Evolutionary conservation across 2,329 filamentous ascomycete genomes (phyloP).

Genomic region (Cladosporium sp.): DNA sequence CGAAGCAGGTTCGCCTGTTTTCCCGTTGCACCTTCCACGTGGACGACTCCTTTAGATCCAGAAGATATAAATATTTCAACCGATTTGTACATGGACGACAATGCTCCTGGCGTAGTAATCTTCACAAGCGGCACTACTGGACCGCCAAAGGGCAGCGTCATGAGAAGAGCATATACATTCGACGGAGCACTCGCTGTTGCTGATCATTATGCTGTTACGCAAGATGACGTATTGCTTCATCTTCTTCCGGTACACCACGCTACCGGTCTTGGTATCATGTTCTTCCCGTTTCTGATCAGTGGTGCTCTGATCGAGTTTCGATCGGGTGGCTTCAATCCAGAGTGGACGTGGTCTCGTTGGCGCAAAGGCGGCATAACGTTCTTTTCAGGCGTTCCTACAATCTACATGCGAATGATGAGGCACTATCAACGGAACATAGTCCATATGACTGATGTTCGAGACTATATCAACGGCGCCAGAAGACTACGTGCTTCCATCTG

Average conservation of each 20-base stretch:
- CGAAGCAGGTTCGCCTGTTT: slow-evolving; percentile 33
- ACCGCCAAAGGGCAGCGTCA: slow-evolving; percentile 63
- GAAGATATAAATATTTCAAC: slow-evolving; percentile 39
- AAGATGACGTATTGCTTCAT: slow-evolving; percentile 45
- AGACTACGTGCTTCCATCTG: slow-evolving; percentile 41
- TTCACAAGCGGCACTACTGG: slow-evolving; percentile 84
- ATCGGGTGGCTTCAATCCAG: slow-evolving; percentile 40
- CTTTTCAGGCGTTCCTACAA: slow-evolving; percentile 51
- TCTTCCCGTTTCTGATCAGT: slow-evolving; percentile 44
- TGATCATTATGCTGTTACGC: slow-evolving; percentile 36
- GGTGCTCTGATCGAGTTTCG: slow-evolving; percentile 47
- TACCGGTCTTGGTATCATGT: slow-evolving; percentile 49
- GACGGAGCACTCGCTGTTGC: slow-evolving; percentile 36
- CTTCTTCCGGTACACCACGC: slow-evolving; percentile 50
- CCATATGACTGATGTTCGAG: slow-evolving; percentile 26
- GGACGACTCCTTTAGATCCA: slow-evolving; percentile 27
- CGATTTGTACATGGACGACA: slow-evolving; percentile 38
- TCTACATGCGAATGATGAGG: slow-evolving; percentile 47
- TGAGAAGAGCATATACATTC: slow-evolving; percentile 40
- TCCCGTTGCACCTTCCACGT: slow-evolving; percentile 34
- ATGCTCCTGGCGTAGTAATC: slow-evolving; percentile 40
- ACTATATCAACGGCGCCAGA: slow-evolving; percentile 42
- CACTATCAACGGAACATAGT: slow-evolving; percentile 38
- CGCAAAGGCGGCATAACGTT: slow-evolving; percentile 38
- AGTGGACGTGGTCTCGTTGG: slow-evolving; percentile 46